These are phyloP conservation scores for Pneumocystis sp. DNA, from an alignment of 1,139 yeast genomes.

Conservation along the genomic window DNA sequence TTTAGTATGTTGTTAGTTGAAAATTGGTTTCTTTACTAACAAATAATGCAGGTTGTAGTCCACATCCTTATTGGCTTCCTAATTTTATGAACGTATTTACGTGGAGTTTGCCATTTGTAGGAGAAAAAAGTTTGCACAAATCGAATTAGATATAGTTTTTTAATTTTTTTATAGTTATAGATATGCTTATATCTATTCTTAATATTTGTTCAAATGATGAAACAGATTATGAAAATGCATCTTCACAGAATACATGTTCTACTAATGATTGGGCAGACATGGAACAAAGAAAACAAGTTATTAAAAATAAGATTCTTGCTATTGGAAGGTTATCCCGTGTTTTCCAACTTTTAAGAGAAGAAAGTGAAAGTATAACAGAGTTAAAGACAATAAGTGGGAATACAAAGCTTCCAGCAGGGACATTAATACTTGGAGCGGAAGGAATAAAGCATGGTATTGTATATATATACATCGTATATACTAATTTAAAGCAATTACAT, in stretches of 20 bases:
- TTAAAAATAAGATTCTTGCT: constrained; percentile 81
- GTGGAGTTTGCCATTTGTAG: constrained; percentile 96
- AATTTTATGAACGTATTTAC: constrained; percentile 95
- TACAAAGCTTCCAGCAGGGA: constrained; percentile 72
- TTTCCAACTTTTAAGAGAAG: constrained; percentile 81
- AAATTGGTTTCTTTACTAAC: background rate
- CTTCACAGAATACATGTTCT: constrained; percentile 13
- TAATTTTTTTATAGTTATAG: constrained; percentile 40
- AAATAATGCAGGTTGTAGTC: constrained; percentile 38
- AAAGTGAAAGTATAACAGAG: constrained; percentile 73
- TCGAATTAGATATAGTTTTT: background rate
- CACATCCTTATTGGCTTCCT: constrained; percentile 96
- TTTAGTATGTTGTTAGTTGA: constrained; percentile 30
- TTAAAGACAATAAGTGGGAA: constrained; percentile 50
- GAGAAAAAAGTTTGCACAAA: constrained; percentile 42
- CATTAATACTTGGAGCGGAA: constrained; percentile 67
- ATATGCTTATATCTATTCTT: constrained; percentile 77
- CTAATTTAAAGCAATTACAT: constrained; percentile 39
- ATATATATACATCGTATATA: background rate
- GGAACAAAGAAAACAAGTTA: constrained; percentile 40
- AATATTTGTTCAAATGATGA: constrained; percentile 95
- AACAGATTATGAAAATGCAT: constrained; percentile 47
- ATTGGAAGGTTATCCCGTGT: constrained; percentile 88
- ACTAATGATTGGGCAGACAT: constrained; percentile 10
- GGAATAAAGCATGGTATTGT: constrained; percentile 33